Base-by-base conservation (phyloP, 345 rosid species). In the Cardamine chenopodiifolia region DNA sequence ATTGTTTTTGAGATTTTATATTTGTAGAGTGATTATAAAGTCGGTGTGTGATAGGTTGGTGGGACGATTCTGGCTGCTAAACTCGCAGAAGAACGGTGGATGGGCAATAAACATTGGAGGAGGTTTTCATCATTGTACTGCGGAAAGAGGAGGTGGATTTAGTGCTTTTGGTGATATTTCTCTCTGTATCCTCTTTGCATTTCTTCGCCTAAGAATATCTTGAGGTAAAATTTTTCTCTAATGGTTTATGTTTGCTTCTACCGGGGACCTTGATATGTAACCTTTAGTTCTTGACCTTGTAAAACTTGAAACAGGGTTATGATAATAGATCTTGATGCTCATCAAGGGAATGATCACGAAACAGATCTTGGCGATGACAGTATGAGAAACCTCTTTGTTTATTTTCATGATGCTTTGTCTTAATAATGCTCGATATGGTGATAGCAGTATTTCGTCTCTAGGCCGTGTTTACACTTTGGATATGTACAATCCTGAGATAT, bases 301-400 rank as follows among this genome's bases (percentile, higher is more conserved):
- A 32, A 62, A 76, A 79, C 45, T 63, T 42, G 28, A 71, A 9
- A 10, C 82, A 94, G 97, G 86, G 96, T 89, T 73, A 94, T 94
- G 97, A 89, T 94, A 66, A 85, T 94, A 78, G 99, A 94, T 92
- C 90, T 94, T 4, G 98, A 94, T 77, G 98, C 97, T 34, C 98
- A 94, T 82, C 99, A 94, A 86, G 99, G 99, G 68, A 94, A 94
- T 74, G 99, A 97, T 80, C 97, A 94, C 29, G 99, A 92, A 80
- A 89, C 47, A 78, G 98, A 94, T 82, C 93, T 91, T 50, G 80
- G 89, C 14, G 31, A 80, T 81, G 97, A 94, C 58, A 74, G 98
- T 91, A 87, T 56, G 90, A 11, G 5, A 77, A 66, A 58, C 45
- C 26, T 34, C 26, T 25, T 22, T 28, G n/a, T 23, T 12, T 55